Base-by-base conservation (phyloP, 2,329 filamentous ascomycete genomes). In the Erysiphe pulchra region DNA sequence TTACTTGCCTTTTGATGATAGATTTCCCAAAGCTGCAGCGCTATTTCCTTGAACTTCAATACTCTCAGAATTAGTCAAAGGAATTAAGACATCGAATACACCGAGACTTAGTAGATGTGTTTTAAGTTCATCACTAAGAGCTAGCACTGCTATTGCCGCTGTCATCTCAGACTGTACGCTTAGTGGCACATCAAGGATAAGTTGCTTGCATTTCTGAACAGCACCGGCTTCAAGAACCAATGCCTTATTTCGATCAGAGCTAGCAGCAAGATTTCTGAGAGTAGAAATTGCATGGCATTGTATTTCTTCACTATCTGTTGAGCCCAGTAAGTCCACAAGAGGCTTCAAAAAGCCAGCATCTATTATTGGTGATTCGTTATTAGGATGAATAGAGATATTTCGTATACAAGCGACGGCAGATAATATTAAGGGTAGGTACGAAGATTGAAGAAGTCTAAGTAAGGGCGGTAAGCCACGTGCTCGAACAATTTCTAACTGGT, bases 161-260 rank as follows among this genome's bases (percentile, higher is more conserved):
- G 90, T 98, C 90, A 98, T 98, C 62, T 98, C 90, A 1, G 86
- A 94, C 60, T 98, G 90, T 2, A 98, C 90, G 36, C 82, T 87
- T 43, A 95, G 71, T 0, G 90, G 85, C 2, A 95, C 90, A 47
- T 92, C 79, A 16, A 98, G 68, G 20, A 98, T 86, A 45, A 98
- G 70, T 58, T 95, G 84, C 63, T 94, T 95, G 75, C 90, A 98
- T 61, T 95, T 95, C 59, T 95, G 85, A 36, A 98, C 90, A 1
- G 90, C 90, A 20, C 90, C 90, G 32, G 90, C 90, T 62, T 95
- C 85, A 43, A 98, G 66, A 1, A 98, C 90, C n/a, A 98, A 70
- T 48, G 92, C 82, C 65, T 98, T 98, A 70, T 98, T 98, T 50
- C 84, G 77, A 60, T 98, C 90, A 8, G 87, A 95, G 63, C 86